phyloP scores from a whole-genome alignment of 225 moss, liverwort and hornwort genomes.

The Climacium dendroides region DNA sequence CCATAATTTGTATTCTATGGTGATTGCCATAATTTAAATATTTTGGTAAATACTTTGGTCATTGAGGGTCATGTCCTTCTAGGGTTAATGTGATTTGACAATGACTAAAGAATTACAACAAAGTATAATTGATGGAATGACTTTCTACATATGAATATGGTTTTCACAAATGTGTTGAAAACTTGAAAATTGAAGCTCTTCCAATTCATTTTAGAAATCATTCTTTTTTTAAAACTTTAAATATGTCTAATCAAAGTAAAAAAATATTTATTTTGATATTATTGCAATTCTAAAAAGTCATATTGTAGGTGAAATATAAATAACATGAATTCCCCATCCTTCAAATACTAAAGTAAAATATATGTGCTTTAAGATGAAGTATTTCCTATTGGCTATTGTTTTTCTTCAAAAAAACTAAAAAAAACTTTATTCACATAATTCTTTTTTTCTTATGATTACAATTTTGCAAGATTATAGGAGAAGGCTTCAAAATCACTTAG shows the following conservation, averaged over 20 bases:
- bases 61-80: accelerated
- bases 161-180: too few species aligned
- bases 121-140: not conserved
- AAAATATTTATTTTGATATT: too few species aligned
- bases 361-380: too few species aligned
- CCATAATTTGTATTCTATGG: too few species aligned
- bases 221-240: not conserved
- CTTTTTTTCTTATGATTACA: accelerated
- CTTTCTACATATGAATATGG: not conserved
- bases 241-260: not conserved
- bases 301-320: too few species aligned
- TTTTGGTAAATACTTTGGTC: not conserved
- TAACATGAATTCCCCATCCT: not conserved
- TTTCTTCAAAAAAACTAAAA: not conserved
- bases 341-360: too few species aligned
- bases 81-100: not conserved
- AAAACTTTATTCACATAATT: too few species aligned
- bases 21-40: not conserved
- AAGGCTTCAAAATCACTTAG: too few species aligned
- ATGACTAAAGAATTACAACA: too few species aligned
- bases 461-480: too few species aligned
- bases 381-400: not conserved
- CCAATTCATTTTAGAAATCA: not conserved
- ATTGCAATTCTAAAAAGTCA: too few species aligned
- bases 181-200: not conserved